Evolutionary conservation across 2,329 filamentous ascomycete species (phyloP), one percentile per base, ranked within the genome.

Genomic region (Fusarium oxysporum): DNA sequence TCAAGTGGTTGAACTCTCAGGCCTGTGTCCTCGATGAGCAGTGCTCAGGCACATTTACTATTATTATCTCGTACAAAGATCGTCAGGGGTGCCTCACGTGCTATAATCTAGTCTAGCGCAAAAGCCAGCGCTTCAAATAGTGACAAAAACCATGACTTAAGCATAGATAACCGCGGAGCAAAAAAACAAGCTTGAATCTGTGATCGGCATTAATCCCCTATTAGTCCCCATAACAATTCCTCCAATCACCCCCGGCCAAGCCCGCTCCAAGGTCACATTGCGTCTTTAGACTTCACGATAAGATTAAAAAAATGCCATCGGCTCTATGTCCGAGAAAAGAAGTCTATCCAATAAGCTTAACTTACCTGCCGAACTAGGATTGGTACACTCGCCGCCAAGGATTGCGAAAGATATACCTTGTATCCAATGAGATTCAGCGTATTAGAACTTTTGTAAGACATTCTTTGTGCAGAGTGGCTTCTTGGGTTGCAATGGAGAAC

Each of bases 211-310:
- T 37, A 30, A 45, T 50, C 12, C 23, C 44, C 25, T 35, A 21
- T 12, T 38, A 17, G 17, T 56, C 40, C 3, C 40, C 59, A 21
- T 2, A 0, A 23, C 12, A 2, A 28, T 51, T 61, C 65, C 51
- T 54, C 66, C 66, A 70, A 70, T 65, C 43, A 65, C 10, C 1
- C 5, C 16, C 17, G 0, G 45, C 41, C 66, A 69, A 69, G 50
- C 6, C 33, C 12, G 16, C 38, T 14, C 3, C 10, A 44, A 19
- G 16, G 65, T 68, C 12, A 16, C 25, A 69, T 68, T 53, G 50
- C 65, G 51, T 14, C 41, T 65, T 66, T 70, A 66, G 62, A 17
- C 66, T 70, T 48, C n/a, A 30, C 41, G 66, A 70, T 70, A 70
- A 62, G 68, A 66, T 65, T 53, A 59, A 38, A 50, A 41, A 50